Percentiles rank a stretch among this genome's conserved stretches.
phyloP scores from a whole-genome alignment of 108 stramenopile species.

The Asterionellopsis glacialis region DNA sequence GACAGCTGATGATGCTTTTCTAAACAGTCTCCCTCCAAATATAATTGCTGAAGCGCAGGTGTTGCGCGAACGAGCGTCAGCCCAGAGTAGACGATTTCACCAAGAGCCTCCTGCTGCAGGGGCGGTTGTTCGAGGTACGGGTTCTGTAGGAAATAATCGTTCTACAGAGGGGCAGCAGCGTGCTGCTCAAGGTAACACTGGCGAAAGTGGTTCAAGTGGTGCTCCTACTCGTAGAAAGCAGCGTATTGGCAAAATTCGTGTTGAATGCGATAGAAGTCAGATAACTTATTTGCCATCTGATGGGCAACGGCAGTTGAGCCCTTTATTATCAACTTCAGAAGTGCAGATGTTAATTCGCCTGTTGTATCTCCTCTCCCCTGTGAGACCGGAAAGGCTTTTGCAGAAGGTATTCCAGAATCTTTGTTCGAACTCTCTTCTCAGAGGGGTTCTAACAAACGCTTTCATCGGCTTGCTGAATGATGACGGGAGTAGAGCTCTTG shows the following conservation, averaged over 20 bases:
- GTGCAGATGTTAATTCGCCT: conserved; percentile 51
- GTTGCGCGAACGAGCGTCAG: conserved; percentile 77
- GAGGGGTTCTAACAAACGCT: conserved; percentile 31
- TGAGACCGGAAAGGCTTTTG: conserved; percentile 65
- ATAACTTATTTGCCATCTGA: conserved; percentile 38
- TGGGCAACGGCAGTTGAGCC: conserved; percentile 17
- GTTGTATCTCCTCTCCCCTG: conserved; percentile 72
- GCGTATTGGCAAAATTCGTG: conserved; percentile 41
- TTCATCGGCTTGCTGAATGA: conserved; percentile 57
- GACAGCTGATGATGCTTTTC: conserved; percentile 78
- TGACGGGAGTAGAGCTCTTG: conserved; percentile 33
- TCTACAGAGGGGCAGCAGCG: conserved; percentile 2
- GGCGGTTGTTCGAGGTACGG: conserved; percentile 5
- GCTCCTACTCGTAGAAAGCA: conserved; percentile 21
- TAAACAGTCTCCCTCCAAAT: conserved; percentile 76
- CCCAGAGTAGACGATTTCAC: conserved; percentile 26
- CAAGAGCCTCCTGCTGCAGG: conserved; percentile 18
- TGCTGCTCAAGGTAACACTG: conserved; percentile 7
- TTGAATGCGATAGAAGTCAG: conserved; percentile 49
- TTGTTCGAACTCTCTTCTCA: conserved; percentile 28
- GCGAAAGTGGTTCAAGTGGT: conserved; percentile 4
- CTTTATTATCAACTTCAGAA: conserved; percentile 49
- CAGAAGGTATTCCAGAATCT: conserved; percentile 82
- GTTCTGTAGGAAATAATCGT: conserved; percentile 9
- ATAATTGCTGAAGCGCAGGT: conserved; percentile 87